A percentile compares a stretch with the other conserved stretches of the same genome.
These are phyloP conservation scores for Carallia brachiata DNA, from an alignment of 345 rosid genomes.

Conservation along the genomic window DNA sequence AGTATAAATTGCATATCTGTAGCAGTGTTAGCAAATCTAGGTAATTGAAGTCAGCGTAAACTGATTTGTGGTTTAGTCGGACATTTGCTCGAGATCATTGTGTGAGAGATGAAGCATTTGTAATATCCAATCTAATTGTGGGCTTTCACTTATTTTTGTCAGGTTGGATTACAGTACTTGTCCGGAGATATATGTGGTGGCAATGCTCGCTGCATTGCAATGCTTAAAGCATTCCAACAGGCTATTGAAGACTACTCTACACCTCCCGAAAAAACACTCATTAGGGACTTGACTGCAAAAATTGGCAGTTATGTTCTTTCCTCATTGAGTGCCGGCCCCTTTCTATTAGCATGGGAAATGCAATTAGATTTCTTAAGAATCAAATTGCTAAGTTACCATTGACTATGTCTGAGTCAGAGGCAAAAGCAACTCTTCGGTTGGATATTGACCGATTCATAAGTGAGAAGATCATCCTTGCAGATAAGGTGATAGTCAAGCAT, in stretches of 20 bases:
- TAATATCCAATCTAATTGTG: neutral
- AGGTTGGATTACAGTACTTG: slow-evolving; percentile 91
- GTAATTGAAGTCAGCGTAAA: too few relatives aligned
- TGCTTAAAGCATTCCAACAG: slow-evolving; percentile 91
- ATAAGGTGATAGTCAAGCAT: slow-evolving; percentile 70
- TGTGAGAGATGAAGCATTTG: neutral
- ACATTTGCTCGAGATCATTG: neutral
- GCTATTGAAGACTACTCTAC: slow-evolving; percentile 74
- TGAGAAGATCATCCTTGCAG: slow-evolving; percentile 79
- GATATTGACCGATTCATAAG: slow-evolving; percentile 82
- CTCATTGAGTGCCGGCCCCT: slow-evolving; percentile 87
- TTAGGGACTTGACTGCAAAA: slow-evolving; percentile 77
- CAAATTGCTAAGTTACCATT: slow-evolving; percentile 71
- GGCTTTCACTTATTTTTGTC: slow-evolving; percentile 19
- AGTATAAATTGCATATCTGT: too few relatives aligned
- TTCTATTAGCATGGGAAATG: slow-evolving; percentile 94
- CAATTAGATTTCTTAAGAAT: slow-evolving; percentile 73
- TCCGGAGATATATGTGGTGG: slow-evolving; percentile 85
- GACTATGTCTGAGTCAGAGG: slow-evolving; percentile 68
- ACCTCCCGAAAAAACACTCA: slow-evolving; percentile 72
- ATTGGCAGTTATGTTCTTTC: slow-evolving; percentile 86
- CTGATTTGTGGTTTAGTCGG: neutral
- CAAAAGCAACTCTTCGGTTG: slow-evolving; percentile 58
- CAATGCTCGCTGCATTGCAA: slow-evolving; percentile 97
- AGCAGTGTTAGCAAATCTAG: too few relatives aligned